phyloP scores from a whole-genome alignment of 2,329 filamentous ascomycete species.

The Magnaporthales sp. region DNA sequence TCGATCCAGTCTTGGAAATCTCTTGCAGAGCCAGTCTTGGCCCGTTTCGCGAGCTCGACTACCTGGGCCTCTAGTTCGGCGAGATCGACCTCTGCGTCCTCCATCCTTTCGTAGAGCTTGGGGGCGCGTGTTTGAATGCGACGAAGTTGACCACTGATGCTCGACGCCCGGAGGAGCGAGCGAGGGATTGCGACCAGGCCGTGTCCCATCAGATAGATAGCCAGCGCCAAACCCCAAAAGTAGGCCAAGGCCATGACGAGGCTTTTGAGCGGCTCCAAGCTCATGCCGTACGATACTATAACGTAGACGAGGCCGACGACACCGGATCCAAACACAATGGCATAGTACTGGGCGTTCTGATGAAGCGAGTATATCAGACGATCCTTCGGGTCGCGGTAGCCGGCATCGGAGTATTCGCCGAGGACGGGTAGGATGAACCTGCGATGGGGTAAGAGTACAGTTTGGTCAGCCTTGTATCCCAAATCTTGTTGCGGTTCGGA shows the following conservation, averaged over 20 bases:
- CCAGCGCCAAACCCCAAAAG: constrained; percentile 82
- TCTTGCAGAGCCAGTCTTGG: constrained; percentile 60
- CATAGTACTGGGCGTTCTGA: constrained; percentile 78
- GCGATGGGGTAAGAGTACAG: neutral
- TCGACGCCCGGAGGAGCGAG: constrained; percentile 69
- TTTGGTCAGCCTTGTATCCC: constrained; percentile 9
- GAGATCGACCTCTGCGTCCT: constrained; percentile 71
- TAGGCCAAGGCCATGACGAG: constrained; percentile 91
- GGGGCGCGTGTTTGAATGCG: constrained; percentile 73
- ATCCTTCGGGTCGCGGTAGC: constrained; percentile 77
- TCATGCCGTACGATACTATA: constrained; percentile 67
- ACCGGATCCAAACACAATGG: constrained; percentile 64
- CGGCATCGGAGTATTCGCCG: constrained; percentile 89
- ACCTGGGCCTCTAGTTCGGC: constrained; percentile 79
- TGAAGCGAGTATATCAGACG: constrained; percentile 78
- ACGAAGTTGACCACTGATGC: constrained; percentile 63
- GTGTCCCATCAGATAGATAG: constrained; percentile 97
- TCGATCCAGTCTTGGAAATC: constrained; percentile 93
- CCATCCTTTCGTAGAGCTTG: constrained; percentile 75
- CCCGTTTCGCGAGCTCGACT: constrained; percentile 62
- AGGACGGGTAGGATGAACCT: constrained; percentile 88
- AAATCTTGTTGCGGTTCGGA: constrained; percentile 6
- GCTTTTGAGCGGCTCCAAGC: constrained; percentile 65
- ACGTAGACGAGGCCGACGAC: constrained; percentile 74
- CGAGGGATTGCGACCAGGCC: constrained; percentile 87